phyloP scores from a whole-genome alignment of 768 basidiomycete species.

The Mycena leptocephala region DNA sequence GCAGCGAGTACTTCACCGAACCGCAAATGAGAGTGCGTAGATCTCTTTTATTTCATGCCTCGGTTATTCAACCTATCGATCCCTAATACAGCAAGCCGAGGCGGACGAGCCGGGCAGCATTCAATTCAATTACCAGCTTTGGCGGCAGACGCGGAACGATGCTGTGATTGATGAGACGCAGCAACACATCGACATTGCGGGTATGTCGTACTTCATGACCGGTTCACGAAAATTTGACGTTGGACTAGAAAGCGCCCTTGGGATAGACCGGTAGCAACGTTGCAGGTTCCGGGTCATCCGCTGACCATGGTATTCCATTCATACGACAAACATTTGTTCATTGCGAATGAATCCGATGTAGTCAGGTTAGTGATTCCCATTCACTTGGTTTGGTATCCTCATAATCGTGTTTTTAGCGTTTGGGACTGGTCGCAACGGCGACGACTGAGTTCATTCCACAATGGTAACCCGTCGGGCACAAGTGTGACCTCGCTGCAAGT shows the following conservation, averaged over 20 bases:
- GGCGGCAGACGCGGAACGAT: constrained; percentile 94
- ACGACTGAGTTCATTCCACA: constrained; percentile 87
- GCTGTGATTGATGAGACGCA: constrained; percentile 79
- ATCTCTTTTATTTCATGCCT: not conserved
- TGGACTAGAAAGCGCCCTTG: constrained; percentile 72
- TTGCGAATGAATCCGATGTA: constrained; percentile 90
- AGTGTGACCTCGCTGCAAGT: constrained; percentile 92
- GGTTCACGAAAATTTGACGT: not conserved
- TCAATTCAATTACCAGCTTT: constrained; percentile 95
- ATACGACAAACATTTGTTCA: constrained; percentile 90
- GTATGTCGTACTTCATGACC: constrained; percentile 60
- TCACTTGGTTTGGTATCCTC: not conserved
- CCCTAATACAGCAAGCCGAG: constrained; percentile 82
- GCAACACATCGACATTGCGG: constrained; percentile 80
- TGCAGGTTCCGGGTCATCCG: constrained; percentile 74
- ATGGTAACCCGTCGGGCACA: constrained; percentile 88
- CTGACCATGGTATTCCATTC: constrained; percentile 92
- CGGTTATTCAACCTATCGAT: constrained; percentile 24
- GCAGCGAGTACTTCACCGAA: constrained; percentile 97
- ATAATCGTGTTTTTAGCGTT: constrained; percentile 67
- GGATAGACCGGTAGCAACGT: constrained; percentile 80
- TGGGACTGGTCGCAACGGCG: constrained; percentile 95
- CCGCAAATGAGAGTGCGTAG: constrained; percentile 95
- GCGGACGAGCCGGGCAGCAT: constrained; percentile 96
- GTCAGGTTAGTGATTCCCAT: constrained; percentile 73